Conservation (phyloP, 2,329 filamentous ascomycete species). For the Paraphoma chrysanthemicola region DNA sequence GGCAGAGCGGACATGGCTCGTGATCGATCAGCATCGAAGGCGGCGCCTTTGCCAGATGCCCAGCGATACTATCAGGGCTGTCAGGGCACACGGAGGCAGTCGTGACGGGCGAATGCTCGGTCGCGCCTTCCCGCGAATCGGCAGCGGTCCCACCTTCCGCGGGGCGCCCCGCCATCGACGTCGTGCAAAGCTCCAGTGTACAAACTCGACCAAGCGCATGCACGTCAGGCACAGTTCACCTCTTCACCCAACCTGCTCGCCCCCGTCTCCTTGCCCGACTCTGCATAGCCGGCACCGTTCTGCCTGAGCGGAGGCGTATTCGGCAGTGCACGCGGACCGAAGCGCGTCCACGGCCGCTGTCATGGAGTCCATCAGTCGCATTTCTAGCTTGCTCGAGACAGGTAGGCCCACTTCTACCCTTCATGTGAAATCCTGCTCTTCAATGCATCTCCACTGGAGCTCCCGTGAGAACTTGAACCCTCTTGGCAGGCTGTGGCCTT, state of each 20-base stretch:
- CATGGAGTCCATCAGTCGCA: slow-evolving; percentile 97
- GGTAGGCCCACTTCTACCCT: slow-evolving; percentile 60
- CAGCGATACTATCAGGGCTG: neutral
- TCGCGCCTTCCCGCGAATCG: slow-evolving; percentile 4
- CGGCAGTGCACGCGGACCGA: slow-evolving; percentile 19
- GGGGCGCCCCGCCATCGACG: neutral
- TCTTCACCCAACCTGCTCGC: slow-evolving; percentile 24
- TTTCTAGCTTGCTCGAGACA: slow-evolving; percentile 93
- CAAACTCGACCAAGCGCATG: slow-evolving; percentile 2
- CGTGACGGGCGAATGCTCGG: neutral
- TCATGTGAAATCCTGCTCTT: neutral
- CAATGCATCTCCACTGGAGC: neutral
- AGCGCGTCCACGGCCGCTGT: slow-evolving; percentile 17
- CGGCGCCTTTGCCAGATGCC: neutral
- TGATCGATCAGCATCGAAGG: slow-evolving; percentile 1
- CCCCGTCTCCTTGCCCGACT: slow-evolving; percentile 19
- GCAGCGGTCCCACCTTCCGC: slow-evolving; percentile 10
- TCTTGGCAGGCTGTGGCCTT: slow-evolving; percentile 2
- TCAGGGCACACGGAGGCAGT: neutral
- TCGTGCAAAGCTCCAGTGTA: neutral
- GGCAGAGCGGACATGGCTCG: slow-evolving; percentile 32
- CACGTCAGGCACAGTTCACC: slow-evolving; percentile 24
- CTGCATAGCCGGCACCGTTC: slow-evolving; percentile 35
- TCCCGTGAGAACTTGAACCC: slow-evolving; percentile 1
- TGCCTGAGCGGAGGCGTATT: slow-evolving; percentile 11